Conservation (phyloP, 2,329 filamentous ascomycete species). For the Cladophialophora yegresii region DNA sequence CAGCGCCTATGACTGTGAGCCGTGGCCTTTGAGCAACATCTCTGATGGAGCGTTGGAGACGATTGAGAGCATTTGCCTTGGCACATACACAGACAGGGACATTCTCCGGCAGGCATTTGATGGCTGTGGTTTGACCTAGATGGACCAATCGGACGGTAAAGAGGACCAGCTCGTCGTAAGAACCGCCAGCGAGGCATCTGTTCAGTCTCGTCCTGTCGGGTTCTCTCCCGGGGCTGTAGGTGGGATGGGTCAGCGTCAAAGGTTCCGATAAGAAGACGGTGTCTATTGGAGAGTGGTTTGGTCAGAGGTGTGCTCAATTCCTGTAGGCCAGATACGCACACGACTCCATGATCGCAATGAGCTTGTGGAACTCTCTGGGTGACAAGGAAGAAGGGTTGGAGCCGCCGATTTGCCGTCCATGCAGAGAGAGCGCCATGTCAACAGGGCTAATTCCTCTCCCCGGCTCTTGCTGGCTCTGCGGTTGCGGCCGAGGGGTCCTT, state of each 20-base stretch:
- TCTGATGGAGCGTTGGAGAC: conserved; percentile 8
- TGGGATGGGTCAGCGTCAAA: conserved; percentile 3
- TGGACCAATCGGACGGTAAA: conserved; percentile 12
- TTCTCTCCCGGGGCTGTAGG: background rate
- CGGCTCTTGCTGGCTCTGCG: background rate
- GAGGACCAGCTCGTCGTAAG: conserved; percentile 14
- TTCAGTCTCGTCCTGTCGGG: conserved; percentile 1
- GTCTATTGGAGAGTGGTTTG: conserved; percentile 7
- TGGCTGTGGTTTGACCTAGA: conserved; percentile 18
- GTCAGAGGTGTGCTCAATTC: background rate
- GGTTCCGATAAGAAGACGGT: conserved; percentile 16
- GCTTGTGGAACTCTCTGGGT: conserved; percentile 11
- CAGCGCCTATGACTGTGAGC: background rate
- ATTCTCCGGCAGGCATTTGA: conserved; percentile 8
- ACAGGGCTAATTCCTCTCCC: background rate
- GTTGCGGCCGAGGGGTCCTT: background rate
- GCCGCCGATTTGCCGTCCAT: conserved; percentile 11
- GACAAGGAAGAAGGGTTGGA: background rate
- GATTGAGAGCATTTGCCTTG: conserved; percentile 15
- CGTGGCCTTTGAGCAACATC: background rate
- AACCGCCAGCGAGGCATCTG: conserved; percentile 2
- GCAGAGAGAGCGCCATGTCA: background rate
- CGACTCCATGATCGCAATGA: conserved; percentile 12
- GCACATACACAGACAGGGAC: conserved; percentile 3
- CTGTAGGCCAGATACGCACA: conserved; percentile 1